Base-by-base conservation (phyloP, 805 yeast species). In the Candida orba region DNA sequence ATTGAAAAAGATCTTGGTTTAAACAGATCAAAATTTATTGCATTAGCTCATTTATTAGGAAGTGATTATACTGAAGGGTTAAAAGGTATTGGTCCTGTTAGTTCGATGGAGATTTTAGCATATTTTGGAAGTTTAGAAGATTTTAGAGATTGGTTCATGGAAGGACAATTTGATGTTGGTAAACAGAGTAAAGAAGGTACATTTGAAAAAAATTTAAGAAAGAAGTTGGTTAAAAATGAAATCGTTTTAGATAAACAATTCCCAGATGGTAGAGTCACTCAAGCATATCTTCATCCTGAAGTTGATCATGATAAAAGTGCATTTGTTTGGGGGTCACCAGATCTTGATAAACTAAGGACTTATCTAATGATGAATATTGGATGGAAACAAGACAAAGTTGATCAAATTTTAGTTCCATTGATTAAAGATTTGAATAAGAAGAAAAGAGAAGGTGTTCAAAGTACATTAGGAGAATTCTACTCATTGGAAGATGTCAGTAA, bases 51-150 rank as follows among this genome's bases (percentile, higher is more conserved):
- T 39, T 63, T 93, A 23, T 64, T 93, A 18, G 99, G 99, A 0
- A 87, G 96, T 62, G 99, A 93, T 65, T 93, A 93, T 59, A 90
- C 99, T 0, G 86, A 82, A 42, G 99, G 99, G 0, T 64, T 93
- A 31, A 82, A 85, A 45, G 95, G 98, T 3, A 74, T 93, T 47
- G 99, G 99, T 1, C 96, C 96, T 0, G 98, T 93, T 1, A 73
- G 82, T 17, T 93, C 95, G 0, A 78, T 88, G 78, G 97, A 93
- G 60, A 76, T 93, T 17, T 55, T 93, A 31, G 95, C 95, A 0
- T 95, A 90, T 53, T 93, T 91, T 64, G 78, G 75, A 1, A 58
- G 60, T 23, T 59, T 78, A 29, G 53, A 49, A 1, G 46, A 46
- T 17, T 69, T 71, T 31, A 58, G 64, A 45, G 56, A 67, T 36